Conservation (phyloP, 1,139 yeast genomes). For the Candida sp. region DNA sequence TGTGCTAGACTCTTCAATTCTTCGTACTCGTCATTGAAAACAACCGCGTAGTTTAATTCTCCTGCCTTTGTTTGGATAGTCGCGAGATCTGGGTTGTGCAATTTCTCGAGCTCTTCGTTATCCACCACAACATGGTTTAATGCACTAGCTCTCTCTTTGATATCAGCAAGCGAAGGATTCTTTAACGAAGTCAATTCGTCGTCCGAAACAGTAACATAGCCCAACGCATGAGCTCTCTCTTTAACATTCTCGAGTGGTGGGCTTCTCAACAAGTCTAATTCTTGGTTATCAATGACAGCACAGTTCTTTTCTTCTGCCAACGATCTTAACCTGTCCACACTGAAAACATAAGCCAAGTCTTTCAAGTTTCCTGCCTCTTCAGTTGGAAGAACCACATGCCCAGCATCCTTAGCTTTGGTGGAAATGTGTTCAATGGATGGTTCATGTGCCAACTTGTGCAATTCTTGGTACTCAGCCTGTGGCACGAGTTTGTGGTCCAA, state of each 20-base stretch:
- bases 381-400: constrained; percentile 22
- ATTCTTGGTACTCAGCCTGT: constrained; percentile 14
- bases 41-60: constrained; percentile 20
- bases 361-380: constrained; percentile 16
- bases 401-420: constrained; percentile 20
- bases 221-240: constrained; percentile 15
- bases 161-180: constrained; percentile 16
- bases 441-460: constrained; percentile 21
- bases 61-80: constrained; percentile 10
- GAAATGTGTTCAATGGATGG: constrained; percentile 24
- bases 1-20: constrained; percentile 13
- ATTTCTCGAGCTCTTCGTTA: constrained; percentile 10
- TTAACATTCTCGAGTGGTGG: constrained; percentile 17
- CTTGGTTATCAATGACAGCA: constrained; percentile 21
- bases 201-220: constrained; percentile 21
- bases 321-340: constrained; percentile 23
- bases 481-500: constrained; percentile 17
- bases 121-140: not conserved
- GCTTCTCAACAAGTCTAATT: constrained; percentile 11
- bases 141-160: constrained; percentile 17
- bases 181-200: constrained; percentile 19
- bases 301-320: constrained; percentile 24
- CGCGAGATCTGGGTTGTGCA: constrained; percentile 12
- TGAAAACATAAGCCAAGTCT: constrained; percentile 23
- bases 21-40: constrained; percentile 24